Evolutionary conservation across 495 filamentous ascomycete genomes (phyloP).

Genomic region (Cercophora newfieldiana): DNA sequence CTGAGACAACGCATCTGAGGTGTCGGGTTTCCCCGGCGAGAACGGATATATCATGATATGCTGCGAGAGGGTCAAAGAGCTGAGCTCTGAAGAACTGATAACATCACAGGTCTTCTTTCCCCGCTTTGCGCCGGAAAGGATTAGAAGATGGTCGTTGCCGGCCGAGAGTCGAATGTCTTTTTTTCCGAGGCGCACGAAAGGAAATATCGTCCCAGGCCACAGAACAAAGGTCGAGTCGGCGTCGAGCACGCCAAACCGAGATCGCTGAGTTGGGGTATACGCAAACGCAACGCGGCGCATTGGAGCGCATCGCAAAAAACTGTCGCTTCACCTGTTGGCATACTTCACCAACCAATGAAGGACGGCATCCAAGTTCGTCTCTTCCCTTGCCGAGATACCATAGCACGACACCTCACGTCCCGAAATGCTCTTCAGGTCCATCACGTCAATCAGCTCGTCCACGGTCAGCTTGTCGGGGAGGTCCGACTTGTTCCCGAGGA

Average conservation of each 20-base stretch:
- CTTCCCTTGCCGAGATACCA: slow-evolving; percentile 96
- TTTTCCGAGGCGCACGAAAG: slow-evolving; percentile 22
- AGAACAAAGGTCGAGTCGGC: slow-evolving; percentile 11
- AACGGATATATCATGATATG: slow-evolving; percentile 8
- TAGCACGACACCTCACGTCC: slow-evolving; percentile 98
- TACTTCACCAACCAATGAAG: slow-evolving; percentile 94
- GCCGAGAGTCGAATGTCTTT: slow-evolving; percentile 45
- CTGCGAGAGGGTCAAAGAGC: not conserved
- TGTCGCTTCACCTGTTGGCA: slow-evolving; percentile 56
- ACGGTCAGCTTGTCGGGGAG: slow-evolving; percentile 83
- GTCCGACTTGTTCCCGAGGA: slow-evolving; percentile 97
- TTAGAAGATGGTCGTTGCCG: slow-evolving; percentile 50
- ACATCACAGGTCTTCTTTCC: slow-evolving; percentile 17
- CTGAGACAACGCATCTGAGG: not conserved
- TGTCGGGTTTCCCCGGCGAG: not conserved
- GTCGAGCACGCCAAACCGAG: slow-evolving; percentile 23
- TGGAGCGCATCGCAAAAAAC: not conserved
- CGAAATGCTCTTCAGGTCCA: slow-evolving; percentile 86
- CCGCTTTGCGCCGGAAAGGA: slow-evolving; percentile 32
- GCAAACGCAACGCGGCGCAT: slow-evolving; percentile 16
- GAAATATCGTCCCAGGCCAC: slow-evolving; percentile 6
- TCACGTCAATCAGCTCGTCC: slow-evolving; percentile 89
- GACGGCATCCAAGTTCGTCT: slow-evolving; percentile 96
- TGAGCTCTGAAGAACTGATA: slow-evolving; percentile 18
- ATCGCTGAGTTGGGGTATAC: slow-evolving; percentile 23